These are phyloP conservation scores for Micractinium conductrix DNA, from an alignment of 139 green algal genomes.

Conservation along the genomic window DNA sequence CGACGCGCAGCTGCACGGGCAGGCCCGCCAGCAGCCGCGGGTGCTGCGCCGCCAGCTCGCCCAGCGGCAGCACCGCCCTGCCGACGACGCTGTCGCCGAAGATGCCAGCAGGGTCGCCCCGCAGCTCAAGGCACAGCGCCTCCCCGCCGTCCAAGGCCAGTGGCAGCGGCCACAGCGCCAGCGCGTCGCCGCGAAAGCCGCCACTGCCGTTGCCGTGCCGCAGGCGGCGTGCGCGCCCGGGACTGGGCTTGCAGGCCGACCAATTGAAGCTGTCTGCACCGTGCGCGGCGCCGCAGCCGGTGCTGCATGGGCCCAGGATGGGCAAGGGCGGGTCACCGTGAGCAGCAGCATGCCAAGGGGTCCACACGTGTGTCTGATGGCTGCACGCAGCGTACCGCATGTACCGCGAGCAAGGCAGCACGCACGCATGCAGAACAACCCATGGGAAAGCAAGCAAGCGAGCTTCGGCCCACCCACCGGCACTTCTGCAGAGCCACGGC, in stretches of 20 bases:
- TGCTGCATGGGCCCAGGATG: neutral
- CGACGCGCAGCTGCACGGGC: slow-evolving; percentile 1
- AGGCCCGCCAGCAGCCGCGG: slow-evolving; percentile 3
- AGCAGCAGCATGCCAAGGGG: too few species aligned
- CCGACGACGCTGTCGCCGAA: slow-evolving; percentile 19
- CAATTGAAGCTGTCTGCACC: neutral
- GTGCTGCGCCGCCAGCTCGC: neutral
- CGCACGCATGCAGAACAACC: too few species aligned
- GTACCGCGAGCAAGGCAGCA: too few species aligned
- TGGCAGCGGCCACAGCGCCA: slow-evolving; percentile 32
- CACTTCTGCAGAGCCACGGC: slow-evolving; percentile 1
- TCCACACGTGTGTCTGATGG: too few species aligned
- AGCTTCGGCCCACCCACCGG: neutral
- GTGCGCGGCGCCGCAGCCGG: neutral
- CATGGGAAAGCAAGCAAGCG: neutral
- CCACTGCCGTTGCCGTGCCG: neutral
- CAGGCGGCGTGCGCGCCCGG: neutral
- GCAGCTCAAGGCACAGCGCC: neutral
- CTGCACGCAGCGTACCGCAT: too few species aligned
- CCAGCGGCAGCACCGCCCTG: slow-evolving; percentile 19
- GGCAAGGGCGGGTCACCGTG: neutral
- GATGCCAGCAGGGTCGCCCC: slow-evolving; percentile 30
- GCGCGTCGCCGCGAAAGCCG: neutral
- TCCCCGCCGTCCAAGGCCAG: slow-evolving; percentile 5
- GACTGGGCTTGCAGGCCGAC: neutral